Base-by-base conservation (phyloP, 495 filamentous ascomycete species). In the Opeltia flavorubescens region DNA sequence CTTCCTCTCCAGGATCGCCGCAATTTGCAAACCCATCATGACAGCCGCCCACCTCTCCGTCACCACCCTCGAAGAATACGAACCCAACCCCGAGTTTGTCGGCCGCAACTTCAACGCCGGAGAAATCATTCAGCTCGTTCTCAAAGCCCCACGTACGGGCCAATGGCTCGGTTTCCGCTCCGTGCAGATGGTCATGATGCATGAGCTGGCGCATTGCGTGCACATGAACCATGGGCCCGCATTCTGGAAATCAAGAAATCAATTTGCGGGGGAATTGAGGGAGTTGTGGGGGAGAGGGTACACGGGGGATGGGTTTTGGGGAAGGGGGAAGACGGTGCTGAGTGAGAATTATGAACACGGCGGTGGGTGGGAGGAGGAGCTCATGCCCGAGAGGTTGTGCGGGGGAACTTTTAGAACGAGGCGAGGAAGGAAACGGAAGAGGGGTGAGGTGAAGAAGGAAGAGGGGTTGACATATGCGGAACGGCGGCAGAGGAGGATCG, bases 151-250 rank as follows among this genome's bases (percentile, higher is more conserved):
- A 68, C 60, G 20, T 3, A 50, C 51, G 50, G 35, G 67, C 67
- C 65, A 69, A 44, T 89, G 85, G 85, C 63, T 89, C 25, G 77
- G 80, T 2, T 84, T 88, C 55, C 63, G 73, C 40, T 79, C 80
- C 48, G 82, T 89, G 13, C 80, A 85, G 64, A 85, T 88, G 77
- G 82, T 88, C 27, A 88, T 89, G 83, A 83, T 86, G 75, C 83
- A 86, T 54, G 64, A 71, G 51, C 63, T 89, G 15, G 84, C 85
- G 15, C 84, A 89, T 55, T 81, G 78, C 63, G 77, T 83, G 59
- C 77, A 89, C 53, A 89, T 89, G 85, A 88, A 89, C 55, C 84
- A 89, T 50, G 76, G 71, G 1, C 63, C 67, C 38, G 72, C 67
- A 3, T 89, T 88, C 58, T 89, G 84, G 84, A 70, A 69, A 20